Evolutionary conservation across 192 early-diverging fungal species (phyloP), one percentile per base, ranked within the genome.

Genomic region (Lobulomyces angularis): DNA sequence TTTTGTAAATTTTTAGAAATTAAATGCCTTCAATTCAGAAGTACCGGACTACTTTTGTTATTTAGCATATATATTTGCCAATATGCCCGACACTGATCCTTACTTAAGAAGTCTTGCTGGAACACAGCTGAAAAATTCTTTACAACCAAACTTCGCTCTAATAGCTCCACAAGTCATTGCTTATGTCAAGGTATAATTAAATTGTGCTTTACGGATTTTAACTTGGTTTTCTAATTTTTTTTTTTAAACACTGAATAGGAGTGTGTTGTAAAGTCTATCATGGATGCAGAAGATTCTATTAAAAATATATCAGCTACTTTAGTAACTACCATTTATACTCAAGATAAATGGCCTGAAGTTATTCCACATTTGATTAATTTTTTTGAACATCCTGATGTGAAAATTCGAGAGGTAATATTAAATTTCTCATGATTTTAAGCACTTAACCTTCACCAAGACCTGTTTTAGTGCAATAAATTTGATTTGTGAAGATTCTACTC

Each of bases 401-500:
- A 73, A 22, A 64, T 84, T 26, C 81, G 90, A 12, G 86, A 90
- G 67, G 84, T 83, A 64, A 43, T 62, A 35, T 33, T 35, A 8
- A 26, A 28, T 12, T 21, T 33, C 17, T 51, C 12, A 19, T 25
- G 11, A 46, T 20, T 8, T 48, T 0, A 30, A 8, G 8, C 37
- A 1, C 27, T 28, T 20, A 19, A n/a, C 24, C 1, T 48, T 22
- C 36, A 30, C 35, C 5, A 48, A 85, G 82, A 80, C 82, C 34
- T 71, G 84, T 12, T 86, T 90, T 56, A 74, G 81, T 41, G 84
- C 88, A 8, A 54, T 99, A 48, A 68, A 77, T 60, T 90, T 91
- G 64, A 86, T 99, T 49, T 99, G 95, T 62, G 93, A 99, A 57
- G 95, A 97, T 52, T 86, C 77, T 31, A 64, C 81, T 41, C 68